Evolutionary conservation across 306 rosid species (phyloP), one percentile per base, ranked within the genome.

Genomic region (Rubus parviflorus): DNA sequence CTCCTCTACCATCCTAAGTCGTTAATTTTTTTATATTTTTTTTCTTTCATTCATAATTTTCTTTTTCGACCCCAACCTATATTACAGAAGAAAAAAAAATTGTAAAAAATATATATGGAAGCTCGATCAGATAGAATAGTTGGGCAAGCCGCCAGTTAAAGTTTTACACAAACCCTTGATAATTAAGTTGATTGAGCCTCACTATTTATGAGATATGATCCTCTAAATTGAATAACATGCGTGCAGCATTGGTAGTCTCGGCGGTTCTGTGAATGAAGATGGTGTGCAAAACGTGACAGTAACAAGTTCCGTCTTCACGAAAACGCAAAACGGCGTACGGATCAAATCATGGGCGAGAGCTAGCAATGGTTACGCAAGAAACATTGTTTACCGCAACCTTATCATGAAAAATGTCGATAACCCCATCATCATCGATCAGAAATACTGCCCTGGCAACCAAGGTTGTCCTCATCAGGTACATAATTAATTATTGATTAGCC

Each of bases 221-320:
- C 0, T 60, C 35, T 11, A 23, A 25, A 23, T 23, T 53, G 25
- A 63, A 7, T 6, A 35, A 62, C 43, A 30, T 60, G 41, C 3
- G 15, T 38, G 46, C 61, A 80, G 83, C 80, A 76, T 76, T 14
- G 74, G 80, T 7, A 76, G 80, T 22, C 65, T 76, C n/a, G 80
- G 80, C 4, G 66, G 17, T 8, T 53, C 4, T 22, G 25, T 12
- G 19, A 76, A 76, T 20, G 80, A 67, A 20, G 30, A 14, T 7
- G 80, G 73, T 1, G 80, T 76, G 16, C 52, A 76, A 15, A 66
- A 66, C 13, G 66, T 76, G 43, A 65, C 73, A 2, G 30, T 76
- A 40, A 76, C 67, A 41, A 76, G 43, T 52, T 51, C 45, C 8
- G 64, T 53, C 4, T 76, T 76, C 54, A 76, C 80, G 4, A 52